Percentiles rank a stretch among this genome's conserved stretches.
Evolutionary conservation across 805 yeast species (phyloP).

Genomic region (Metschnikowia orientalis): DNA sequence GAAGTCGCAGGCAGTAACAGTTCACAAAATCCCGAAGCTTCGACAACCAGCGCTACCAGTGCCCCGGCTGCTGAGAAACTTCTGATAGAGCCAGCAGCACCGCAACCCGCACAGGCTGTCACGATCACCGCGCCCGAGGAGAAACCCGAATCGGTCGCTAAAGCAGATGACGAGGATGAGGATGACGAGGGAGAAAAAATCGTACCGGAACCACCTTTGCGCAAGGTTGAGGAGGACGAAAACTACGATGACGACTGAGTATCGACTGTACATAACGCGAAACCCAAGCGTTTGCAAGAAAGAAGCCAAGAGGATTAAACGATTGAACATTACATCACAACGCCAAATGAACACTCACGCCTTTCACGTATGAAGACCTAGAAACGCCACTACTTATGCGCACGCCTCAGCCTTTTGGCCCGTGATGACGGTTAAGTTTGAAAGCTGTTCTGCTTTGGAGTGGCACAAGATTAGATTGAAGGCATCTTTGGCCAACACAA

Average conservation of each 20-base stretch:
- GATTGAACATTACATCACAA: too few species aligned
- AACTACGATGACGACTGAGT: conserved; percentile 43
- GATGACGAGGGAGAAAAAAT: conserved; percentile 23
- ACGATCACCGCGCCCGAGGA: conserved; percentile 8
- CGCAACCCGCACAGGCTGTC: too few species aligned
- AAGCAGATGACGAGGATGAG: conserved; percentile 26
- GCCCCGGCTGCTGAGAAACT: too few species aligned
- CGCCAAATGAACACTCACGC: too few species aligned
- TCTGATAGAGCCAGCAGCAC: conserved; percentile 1
- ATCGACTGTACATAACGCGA: too few species aligned
- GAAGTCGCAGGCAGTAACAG: too few species aligned
- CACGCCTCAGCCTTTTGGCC: background rate
- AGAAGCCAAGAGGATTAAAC: too few species aligned
- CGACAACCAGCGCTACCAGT: too few species aligned
- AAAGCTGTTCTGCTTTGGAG: conserved; percentile 28
- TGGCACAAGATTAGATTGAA: conserved; percentile 27
- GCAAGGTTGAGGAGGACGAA: conserved; percentile 44
- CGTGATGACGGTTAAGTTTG: conserved; percentile 23
- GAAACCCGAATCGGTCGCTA: conserved; percentile 2
- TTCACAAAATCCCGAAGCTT: too few species aligned
- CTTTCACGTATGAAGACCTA: too few species aligned
- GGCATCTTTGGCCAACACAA: conserved; percentile 34
- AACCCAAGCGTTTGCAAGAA: too few species aligned
- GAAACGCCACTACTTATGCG: too few species aligned
- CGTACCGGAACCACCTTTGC: conserved; percentile 42